Percentiles rank a stretch among this genome's conserved stretches.
These are phyloP conservation scores for Dispira parvispora DNA, from an alignment of 192 early-diverging fungal species.

Conservation along the genomic window DNA sequence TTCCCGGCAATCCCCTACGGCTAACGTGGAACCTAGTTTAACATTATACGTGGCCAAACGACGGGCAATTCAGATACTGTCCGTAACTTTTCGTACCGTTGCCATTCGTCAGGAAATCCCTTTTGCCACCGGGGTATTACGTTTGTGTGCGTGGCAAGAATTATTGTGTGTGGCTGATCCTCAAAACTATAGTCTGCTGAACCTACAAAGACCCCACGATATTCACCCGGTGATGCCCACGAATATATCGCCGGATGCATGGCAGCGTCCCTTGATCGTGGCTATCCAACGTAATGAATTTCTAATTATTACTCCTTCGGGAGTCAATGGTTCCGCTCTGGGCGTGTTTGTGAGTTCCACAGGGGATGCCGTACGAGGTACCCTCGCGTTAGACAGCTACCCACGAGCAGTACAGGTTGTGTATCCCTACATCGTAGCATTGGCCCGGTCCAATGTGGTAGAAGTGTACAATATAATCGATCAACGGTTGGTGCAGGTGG, in stretches of 20 bases:
- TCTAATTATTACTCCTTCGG: background rate
- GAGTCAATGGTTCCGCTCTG: conserved; percentile 1
- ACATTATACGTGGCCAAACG: background rate
- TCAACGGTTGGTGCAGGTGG: background rate
- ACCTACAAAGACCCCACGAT: background rate
- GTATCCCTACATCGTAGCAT: background rate
- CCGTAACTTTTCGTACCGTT: background rate
- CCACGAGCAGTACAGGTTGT: background rate
- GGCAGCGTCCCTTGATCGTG: background rate
- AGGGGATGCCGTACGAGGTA: conserved; percentile 8
- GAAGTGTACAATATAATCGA: background rate
- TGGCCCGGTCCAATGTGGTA: background rate
- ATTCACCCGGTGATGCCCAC: background rate
- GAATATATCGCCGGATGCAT: background rate
- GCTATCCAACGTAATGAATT: conserved; percentile 1
- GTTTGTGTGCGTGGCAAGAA: conserved; percentile 3
- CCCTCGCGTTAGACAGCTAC: background rate
- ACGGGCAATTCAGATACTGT: background rate
- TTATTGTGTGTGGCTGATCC: background rate
- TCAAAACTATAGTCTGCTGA: background rate
- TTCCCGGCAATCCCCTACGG: background rate
- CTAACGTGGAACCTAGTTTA: background rate
- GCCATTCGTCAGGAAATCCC: background rate
- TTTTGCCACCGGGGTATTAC: background rate
- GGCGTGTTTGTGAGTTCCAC: conserved; percentile 1